Base-by-base conservation (phyloP, 768 basidiomycete species). In the Exsudoporus frostii region DNA sequence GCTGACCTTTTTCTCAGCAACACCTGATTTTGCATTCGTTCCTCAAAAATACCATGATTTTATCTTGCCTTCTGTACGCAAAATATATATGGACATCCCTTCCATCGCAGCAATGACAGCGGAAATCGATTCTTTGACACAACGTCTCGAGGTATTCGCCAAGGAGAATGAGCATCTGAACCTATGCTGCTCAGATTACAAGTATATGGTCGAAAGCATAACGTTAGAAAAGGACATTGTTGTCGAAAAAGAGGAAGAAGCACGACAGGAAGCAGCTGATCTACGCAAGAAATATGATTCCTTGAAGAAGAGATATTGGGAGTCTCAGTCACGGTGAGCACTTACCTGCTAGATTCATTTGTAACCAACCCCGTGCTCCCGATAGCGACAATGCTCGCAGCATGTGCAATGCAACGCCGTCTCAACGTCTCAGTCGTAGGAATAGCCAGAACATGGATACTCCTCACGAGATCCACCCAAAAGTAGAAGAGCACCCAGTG, bases 31-130 rank as follows among this genome's bases (percentile, higher is more conserved):
- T 7, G 60, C 70, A 27, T 68, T 76, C 24, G 73, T 86, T 3
- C 84, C 86, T 15, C 62, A 73, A n/a, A 77, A 84, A 55, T 75
- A 86, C 33, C 80, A 79, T n/a, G 75, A 75, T 5, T 79, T 84
- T 60, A 63, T 86, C 45, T 72, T 76, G 1, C 82, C 85, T 14
- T 74, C 79, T 49, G 75, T 88, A 32, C 82, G 85, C 40, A 79
- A 68, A 51, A 69, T 87, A 15, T 79, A 75, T 55, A 68, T 85
- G 50, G 82, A 82, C 52, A 56, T 72, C 20, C 49, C 68, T n/a
- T 71, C 68, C 15, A 20, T 61, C 15, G 33, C 34, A 7, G 32
- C 43, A 5, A 39, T 62, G 55, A 54, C 72, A 37, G 69, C 65
- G 20, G 70, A 76, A 48, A 65, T 79, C 11, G 64, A 68, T 2